phyloP scores from a whole-genome alignment of 306 rosid species.

The Dalbergia cochinchinensis region DNA sequence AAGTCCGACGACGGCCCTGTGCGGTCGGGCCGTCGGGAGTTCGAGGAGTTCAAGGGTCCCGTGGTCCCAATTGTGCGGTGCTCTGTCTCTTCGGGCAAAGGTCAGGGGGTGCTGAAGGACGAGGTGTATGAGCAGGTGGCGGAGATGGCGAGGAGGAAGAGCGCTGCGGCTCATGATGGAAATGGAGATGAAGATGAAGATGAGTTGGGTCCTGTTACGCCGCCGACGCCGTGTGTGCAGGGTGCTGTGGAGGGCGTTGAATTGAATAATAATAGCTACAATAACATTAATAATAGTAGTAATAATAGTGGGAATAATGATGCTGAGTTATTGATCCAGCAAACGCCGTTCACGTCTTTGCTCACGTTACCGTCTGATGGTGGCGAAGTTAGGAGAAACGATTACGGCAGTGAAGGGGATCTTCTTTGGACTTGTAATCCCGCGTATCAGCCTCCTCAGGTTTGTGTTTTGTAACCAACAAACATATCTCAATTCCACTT shows the following conservation, averaged over 20 bases:
- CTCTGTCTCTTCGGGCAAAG: background rate
- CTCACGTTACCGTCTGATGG: slow-evolving; percentile 40
- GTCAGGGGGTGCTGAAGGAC: background rate
- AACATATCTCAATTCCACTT: background rate
- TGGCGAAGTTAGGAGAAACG: background rate
- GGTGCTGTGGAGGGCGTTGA: background rate
- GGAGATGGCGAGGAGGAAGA: slow-evolving; percentile 45
- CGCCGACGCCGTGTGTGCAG: slow-evolving; percentile 9
- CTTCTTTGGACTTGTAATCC: slow-evolving; percentile 48
- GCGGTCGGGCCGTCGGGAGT: background rate
- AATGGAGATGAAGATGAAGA: background rate
- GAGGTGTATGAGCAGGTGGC: slow-evolving; percentile 51
- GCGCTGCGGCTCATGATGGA: background rate
- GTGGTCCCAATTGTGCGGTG: slow-evolving; percentile 21
- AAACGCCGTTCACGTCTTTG: slow-evolving; percentile 53
- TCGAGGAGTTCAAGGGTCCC: slow-evolving; percentile 7
- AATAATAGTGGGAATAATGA: background rate
- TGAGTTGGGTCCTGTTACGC: slow-evolving; percentile 3
- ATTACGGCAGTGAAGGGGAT: slow-evolving; percentile 36
- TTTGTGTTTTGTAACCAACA: slow-evolving; percentile 1
- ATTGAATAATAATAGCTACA: background rate
- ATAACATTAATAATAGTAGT: background rate
- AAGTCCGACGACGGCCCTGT: background rate
- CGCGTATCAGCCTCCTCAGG: slow-evolving; percentile 50
- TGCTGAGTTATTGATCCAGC: slow-evolving; percentile 45